Percentiles rank a stretch among this genome's conserved stretches.
phyloP scores from a whole-genome alignment of 2,329 filamentous ascomycete species.

The Fusarium musae region DNA sequence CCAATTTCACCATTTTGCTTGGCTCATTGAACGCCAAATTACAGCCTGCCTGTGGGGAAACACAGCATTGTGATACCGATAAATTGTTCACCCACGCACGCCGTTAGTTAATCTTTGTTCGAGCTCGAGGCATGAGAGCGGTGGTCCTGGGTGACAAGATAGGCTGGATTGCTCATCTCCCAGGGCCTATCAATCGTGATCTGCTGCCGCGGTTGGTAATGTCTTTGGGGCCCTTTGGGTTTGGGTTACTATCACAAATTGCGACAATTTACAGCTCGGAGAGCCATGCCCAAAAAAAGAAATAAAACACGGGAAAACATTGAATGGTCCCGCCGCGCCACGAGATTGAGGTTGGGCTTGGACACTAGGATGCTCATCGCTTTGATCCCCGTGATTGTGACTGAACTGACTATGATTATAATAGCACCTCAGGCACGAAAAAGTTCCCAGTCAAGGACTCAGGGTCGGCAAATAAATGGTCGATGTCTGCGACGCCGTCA shows the following conservation, averaged over 20 bases:
- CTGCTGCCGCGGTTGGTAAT: slow-evolving; percentile 9
- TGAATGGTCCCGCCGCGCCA: slow-evolving; percentile 15
- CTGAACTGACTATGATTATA: background rate
- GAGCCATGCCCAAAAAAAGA: slow-evolving; percentile 28
- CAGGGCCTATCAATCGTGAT: slow-evolving; percentile 25
- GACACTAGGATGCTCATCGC: slow-evolving; percentile 28
- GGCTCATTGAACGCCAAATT: slow-evolving; percentile 14
- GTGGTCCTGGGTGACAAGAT: slow-evolving; percentile 26
- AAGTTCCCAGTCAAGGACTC: slow-evolving; percentile 1
- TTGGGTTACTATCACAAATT: slow-evolving; percentile 18
- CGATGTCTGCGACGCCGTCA: slow-evolving; percentile 28
- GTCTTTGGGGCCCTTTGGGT: background rate
- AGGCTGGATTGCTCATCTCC: slow-evolving; percentile 34
- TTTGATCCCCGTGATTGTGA: slow-evolving; percentile 14
- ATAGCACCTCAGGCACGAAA: slow-evolving; percentile 11
- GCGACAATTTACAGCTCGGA: slow-evolving; percentile 32
- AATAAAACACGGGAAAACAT: slow-evolving; percentile 25
- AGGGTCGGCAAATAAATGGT: slow-evolving; percentile 23
- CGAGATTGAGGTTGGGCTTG: slow-evolving; percentile 29
- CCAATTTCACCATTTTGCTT: slow-evolving; percentile 23
- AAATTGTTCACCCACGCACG: slow-evolving; percentile 19
- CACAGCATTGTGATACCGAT: slow-evolving; percentile 15
- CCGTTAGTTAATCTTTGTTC: slow-evolving; percentile 10
- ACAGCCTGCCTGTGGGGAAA: slow-evolving; percentile 3
- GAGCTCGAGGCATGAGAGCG: slow-evolving; percentile 18